Conservation (phyloP, 768 basidiomycete genomes). For the Paxillus rubicundulus region DNA sequence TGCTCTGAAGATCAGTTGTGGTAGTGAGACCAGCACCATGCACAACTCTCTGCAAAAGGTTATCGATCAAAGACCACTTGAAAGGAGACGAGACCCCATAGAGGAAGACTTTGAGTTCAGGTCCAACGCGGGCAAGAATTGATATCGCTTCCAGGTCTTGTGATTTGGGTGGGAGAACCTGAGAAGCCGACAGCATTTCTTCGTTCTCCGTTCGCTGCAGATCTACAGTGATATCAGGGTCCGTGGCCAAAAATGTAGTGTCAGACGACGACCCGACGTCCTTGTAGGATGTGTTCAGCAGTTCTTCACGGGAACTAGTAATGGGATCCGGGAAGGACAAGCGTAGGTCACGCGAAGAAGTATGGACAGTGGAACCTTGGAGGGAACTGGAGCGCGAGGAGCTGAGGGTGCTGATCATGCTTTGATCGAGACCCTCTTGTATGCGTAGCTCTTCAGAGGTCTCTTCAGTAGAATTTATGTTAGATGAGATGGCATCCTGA, state of each 20-base stretch:
- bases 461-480: slow-evolving; percentile 27
- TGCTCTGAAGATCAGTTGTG: slow-evolving; percentile 16
- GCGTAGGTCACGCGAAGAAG: slow-evolving; percentile 68
- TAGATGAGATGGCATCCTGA: slow-evolving; percentile 25
- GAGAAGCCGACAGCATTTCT: slow-evolving; percentile 22
- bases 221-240: slow-evolving; percentile 14
- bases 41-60: slow-evolving; percentile 55
- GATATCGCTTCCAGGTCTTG: slow-evolving; percentile 29
- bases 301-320: slow-evolving; percentile 64
- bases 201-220: slow-evolving; percentile 32
- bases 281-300: slow-evolving; percentile 55
- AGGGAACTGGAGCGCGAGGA: slow-evolving; percentile 67
- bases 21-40: slow-evolving; percentile 34
- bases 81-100: slow-evolving; percentile 58
- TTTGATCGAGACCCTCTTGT: slow-evolving; percentile 76
- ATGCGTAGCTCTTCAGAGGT: slow-evolving; percentile 64
- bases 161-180: slow-evolving; percentile 25
- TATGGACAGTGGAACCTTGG: slow-evolving; percentile 52
- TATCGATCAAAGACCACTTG: slow-evolving; percentile 63
- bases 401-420: slow-evolving; percentile 76
- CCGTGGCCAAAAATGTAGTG: slow-evolving; percentile 19
- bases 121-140: slow-evolving; percentile 24
- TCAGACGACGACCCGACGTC: slow-evolving; percentile 44
- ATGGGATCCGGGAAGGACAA: slow-evolving; percentile 84
- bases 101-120: slow-evolving; percentile 60